Conservation (phyloP, 2,329 filamentous ascomycete species). For the Colletotrichum simmondsii region DNA sequence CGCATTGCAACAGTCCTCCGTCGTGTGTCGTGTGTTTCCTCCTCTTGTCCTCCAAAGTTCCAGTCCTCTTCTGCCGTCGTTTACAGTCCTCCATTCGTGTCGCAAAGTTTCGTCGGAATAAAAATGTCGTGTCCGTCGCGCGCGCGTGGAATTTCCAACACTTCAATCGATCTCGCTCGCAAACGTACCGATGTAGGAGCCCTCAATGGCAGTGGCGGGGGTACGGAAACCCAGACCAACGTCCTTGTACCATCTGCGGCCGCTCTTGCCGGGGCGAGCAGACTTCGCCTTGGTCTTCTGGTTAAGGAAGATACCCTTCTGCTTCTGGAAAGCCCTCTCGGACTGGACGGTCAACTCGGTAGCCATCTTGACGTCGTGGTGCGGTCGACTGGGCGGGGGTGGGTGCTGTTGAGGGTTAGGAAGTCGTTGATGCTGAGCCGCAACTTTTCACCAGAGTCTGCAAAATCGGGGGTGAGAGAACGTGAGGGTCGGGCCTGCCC, state of each 20-base stretch:
- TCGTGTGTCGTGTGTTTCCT: not conserved
- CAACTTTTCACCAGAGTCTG: slow-evolving; percentile 23
- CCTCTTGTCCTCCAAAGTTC: not conserved
- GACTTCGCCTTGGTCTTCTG: slow-evolving; percentile 90
- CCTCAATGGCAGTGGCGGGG: slow-evolving; percentile 98
- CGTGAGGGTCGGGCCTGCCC: not conserved
- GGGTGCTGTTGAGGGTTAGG: slow-evolving; percentile 35
- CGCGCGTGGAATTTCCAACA: not conserved
- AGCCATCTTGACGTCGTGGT: slow-evolving; percentile 73
- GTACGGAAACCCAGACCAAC: slow-evolving; percentile 99
- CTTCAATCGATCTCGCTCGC: slow-evolving; percentile 30
- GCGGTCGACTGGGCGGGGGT: slow-evolving; percentile 34
- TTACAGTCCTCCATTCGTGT: slow-evolving; percentile 6
- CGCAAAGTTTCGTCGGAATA: not conserved
- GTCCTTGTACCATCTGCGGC: slow-evolving; percentile 98
- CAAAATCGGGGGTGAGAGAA: not conserved
- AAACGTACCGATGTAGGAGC: slow-evolving; percentile 96
- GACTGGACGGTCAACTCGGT: slow-evolving; percentile 99
- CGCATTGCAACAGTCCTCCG: not conserved
- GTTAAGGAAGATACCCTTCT: slow-evolving; percentile 99
- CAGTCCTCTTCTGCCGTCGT: not conserved
- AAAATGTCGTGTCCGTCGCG: not conserved
- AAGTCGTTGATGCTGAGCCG: slow-evolving; percentile 29
- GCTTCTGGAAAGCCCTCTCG: slow-evolving; percentile 99
- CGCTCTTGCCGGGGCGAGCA: slow-evolving; percentile 88